These are phyloP conservation scores for Globisporangium spinosum DNA, from an alignment of 352 stramenopile species.

Conservation along the genomic window DNA sequence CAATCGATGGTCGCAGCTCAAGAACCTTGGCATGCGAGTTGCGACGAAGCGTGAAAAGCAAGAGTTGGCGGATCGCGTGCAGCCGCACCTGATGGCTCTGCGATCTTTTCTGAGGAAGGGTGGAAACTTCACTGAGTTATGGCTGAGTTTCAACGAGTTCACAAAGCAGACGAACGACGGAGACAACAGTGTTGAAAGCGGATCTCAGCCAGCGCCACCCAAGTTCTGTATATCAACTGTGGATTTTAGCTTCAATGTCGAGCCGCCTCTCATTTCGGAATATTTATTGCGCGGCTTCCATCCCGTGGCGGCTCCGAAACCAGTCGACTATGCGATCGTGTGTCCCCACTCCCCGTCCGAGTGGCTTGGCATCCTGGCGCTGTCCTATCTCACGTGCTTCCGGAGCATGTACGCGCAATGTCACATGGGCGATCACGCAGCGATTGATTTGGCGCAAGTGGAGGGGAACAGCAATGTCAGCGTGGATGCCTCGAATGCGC, in stretches of 20 bases:
- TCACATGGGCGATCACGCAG: slow-evolving; percentile 60
- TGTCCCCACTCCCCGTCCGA: slow-evolving; percentile 66
- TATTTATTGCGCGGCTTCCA: slow-evolving; percentile 74
- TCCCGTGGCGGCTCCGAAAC: slow-evolving; percentile 55
- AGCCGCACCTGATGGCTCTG: slow-evolving; percentile 39
- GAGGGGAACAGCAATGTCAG: slow-evolving; percentile 35
- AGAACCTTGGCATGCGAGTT: slow-evolving; percentile 17
- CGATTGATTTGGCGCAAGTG: slow-evolving; percentile 43
- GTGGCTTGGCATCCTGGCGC: slow-evolving; percentile 62
- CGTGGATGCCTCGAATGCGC: slow-evolving; percentile 47
- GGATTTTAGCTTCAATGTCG: slow-evolving; percentile 50
- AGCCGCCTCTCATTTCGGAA: slow-evolving; percentile 59
- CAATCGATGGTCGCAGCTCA: slow-evolving; percentile 26
- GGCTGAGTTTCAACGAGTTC: slow-evolving; percentile 47
- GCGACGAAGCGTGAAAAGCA: slow-evolving; percentile 33
- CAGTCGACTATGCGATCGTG: slow-evolving; percentile 69
- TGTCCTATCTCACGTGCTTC: slow-evolving; percentile 74
- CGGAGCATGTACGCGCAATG: slow-evolving; percentile 65
- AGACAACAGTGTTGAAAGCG: slow-evolving; percentile 4
- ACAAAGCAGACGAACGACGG: slow-evolving; percentile 10
- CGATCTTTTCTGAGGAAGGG: slow-evolving; percentile 22
- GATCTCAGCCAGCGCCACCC: slow-evolving; percentile 11
- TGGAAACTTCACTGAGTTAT: slow-evolving; percentile 9
- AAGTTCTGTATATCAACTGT: slow-evolving; percentile 51
- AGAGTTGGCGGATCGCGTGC: slow-evolving; percentile 30